phyloP scores from a whole-genome alignment of 768 basidiomycete species.

The Termitomyces sp. region DNA sequence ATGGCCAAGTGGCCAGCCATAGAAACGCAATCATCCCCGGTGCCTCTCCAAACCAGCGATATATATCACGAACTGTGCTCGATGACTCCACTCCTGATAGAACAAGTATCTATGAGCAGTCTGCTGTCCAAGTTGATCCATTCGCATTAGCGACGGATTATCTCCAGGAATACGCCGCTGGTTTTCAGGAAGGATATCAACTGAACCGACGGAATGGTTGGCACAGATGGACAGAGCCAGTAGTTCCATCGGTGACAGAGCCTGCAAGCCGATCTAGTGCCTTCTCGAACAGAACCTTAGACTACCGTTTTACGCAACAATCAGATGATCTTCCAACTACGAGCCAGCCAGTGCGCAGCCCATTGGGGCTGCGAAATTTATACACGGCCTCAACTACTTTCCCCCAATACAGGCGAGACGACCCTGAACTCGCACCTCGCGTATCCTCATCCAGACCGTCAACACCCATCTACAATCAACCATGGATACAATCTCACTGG shows the following conservation, averaged over 20 bases:
- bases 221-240: background rate
- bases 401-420: too few relatives aligned
- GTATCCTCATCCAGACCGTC: background rate
- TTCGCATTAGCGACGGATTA: conserved; percentile 18
- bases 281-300: background rate
- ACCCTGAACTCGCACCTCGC: background rate
- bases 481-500: background rate
- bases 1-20: conserved; percentile 3
- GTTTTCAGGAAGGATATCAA: conserved; percentile 20
- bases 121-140: conserved; percentile 11
- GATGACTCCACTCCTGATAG: background rate
- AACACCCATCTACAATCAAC: background rate
- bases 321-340: background rate
- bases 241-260: background rate
- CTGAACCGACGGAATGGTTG: background rate
- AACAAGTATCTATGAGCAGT: background rate
- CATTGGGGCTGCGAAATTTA: background rate
- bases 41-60: conserved; percentile 24
- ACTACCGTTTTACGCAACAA: background rate
- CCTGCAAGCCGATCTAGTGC: background rate
- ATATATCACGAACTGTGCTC: conserved; percentile 16
- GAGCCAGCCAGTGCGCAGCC: background rate
- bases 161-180: conserved; percentile 19
- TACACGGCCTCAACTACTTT: background rate
- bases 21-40: conserved; percentile 26